Base-by-base conservation (phyloP, 1,284 basidiomycete species). In the Butyriboletus regius region DNA sequence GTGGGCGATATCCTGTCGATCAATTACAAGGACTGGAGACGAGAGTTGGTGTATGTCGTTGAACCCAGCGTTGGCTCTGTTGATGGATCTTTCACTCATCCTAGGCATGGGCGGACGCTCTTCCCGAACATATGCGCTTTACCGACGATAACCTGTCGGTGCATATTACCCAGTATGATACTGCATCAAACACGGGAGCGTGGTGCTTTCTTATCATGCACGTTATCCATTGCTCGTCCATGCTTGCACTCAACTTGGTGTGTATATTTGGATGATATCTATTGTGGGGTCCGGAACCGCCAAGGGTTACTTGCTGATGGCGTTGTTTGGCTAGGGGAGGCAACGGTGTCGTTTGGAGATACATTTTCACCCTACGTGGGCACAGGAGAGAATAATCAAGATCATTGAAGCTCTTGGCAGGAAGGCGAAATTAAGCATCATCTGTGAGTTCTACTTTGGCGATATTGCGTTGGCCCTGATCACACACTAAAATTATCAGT, bases 131-230 rank as follows among this genome's bases (percentile, higher is more conserved):
- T 57, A 74, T 89, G 34, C 77, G 74, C 13, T 88, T 85, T 60
- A 81, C 75, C 31, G 77, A 82, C 46, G 77, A 82, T 56, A 85
- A 75, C 60, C 63, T 87, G 17, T 71, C 75, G 57, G 76, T 80
- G n/a, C 85, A 89, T 57, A 69, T 79, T 55, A 76, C 77, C 9
- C 85, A 87, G 76, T 83, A 87, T 59, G 84, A 86, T 60, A 87
- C 85, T 10, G 77, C 77, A 56, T 83, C 83, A 4, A 88, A 85
- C 57, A 77, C 75, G 17, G 82, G 84, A 43, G 83, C 85, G 10
- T 89, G 86, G 87, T 83, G 80, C 57, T 89, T 77, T 67, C 83
- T 78, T 56, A 74, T 75, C 61, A 83, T 87, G 73, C 86, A 88
- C 62, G 72, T 79, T 33, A 69, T 83, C 54, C 77, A 87, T 57